Conservation (phyloP, 2,329 filamentous ascomycete genomes). For the Zarea fungicola region DNA sequence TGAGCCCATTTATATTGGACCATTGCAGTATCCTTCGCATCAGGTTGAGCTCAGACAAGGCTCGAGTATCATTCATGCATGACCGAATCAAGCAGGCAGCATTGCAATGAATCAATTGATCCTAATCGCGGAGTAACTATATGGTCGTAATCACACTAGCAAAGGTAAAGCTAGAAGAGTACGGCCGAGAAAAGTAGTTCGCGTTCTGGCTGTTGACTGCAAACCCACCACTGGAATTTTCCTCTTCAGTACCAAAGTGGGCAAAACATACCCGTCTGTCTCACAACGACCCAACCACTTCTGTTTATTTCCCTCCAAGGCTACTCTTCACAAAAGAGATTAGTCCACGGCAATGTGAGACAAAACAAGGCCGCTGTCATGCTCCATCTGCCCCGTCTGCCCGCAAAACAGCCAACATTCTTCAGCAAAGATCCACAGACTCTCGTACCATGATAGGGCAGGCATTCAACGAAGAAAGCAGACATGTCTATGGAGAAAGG, state of each 20-base stretch:
- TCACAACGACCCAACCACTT: background rate
- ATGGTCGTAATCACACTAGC: background rate
- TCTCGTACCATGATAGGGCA: too few species aligned
- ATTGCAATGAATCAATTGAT: background rate
- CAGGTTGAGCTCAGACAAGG: too few species aligned
- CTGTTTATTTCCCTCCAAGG: background rate
- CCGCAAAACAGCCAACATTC: slow-evolving; percentile 2
- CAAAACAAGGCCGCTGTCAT: slow-evolving; percentile 5
- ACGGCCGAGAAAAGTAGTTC: slow-evolving; percentile 1
- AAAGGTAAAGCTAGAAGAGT: background rate
- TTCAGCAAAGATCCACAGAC: background rate
- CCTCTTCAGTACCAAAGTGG: background rate
- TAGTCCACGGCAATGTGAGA: slow-evolving; percentile 1
- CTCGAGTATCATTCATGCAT: background rate
- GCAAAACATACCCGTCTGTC: background rate
- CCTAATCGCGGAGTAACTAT: too few species aligned
- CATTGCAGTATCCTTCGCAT: too few species aligned
- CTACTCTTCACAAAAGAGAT: background rate
- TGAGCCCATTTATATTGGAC: too few species aligned
- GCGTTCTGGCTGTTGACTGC: background rate
- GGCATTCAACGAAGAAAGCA: too few species aligned
- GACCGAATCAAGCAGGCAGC: background rate
- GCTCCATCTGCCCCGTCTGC: too few species aligned
- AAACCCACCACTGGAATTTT: slow-evolving; percentile 1
- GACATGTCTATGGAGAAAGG: too few species aligned